Base-by-base conservation (phyloP, 2,329 filamentous ascomycete species). In the Alternaria viburni region DNA sequence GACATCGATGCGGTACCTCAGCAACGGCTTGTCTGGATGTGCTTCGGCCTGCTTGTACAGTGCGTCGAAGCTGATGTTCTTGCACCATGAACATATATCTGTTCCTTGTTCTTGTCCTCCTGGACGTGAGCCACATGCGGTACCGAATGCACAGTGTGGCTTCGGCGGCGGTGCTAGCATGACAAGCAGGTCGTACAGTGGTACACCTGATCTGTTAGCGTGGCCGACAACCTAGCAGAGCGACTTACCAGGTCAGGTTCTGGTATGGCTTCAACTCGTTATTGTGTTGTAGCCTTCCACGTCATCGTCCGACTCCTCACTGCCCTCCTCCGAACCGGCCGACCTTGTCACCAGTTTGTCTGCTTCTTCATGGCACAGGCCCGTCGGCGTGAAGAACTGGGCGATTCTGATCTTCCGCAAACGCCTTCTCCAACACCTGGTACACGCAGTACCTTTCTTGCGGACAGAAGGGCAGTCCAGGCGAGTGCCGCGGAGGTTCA, bases 341-440 rank as follows among this genome's bases (percentile, higher is more conserved):
- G 54, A 59, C 64, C 65, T 68, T 54, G 59, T 68, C 21, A 69
- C 63, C 43, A 55, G 26, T 55, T 62, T 71, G 44, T 73, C 70
- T 26, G 66, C 70, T 63, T 74, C 69, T 56, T 75, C 73, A 71
- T 75, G 72, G 58, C 72, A 75, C 15, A 75, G 57, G 51, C 73
- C 72, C 15, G 64, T 69, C 17, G 73, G 70, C 46, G 71, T 75
- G 54, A 76, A 74, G 57, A 73, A 69, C 47, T 75, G 69, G 26
- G 71, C 59, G 17, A 73, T 65, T 15, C 32, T 57, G 52, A 75
- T 70, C 58, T 73, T 74, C 17, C 69, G 63, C 3, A 73, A 63
- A 57, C 69, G 64, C 32, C 65, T 62, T 17, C 57, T 69, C 72
- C 74, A 77, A 52, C 72, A 76, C 66, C 62, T 68, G 11, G 54